A percentile compares a stretch with the other conserved stretches of the same genome.
Conservation (phyloP, 164 flowering plant genomes). For the Tetrastigma voinierianum region DNA sequence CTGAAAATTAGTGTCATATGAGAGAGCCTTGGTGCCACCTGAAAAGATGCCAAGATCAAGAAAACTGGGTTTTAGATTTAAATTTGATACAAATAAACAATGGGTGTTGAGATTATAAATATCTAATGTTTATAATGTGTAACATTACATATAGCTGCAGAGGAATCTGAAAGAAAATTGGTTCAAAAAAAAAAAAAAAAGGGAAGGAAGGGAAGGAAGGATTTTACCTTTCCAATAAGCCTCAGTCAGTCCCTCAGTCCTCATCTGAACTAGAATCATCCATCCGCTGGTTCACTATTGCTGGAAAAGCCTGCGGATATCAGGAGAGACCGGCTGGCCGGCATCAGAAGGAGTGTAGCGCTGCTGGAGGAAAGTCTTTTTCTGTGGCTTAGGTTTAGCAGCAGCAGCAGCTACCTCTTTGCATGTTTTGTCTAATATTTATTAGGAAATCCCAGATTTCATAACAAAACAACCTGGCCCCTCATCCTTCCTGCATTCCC, state of each 20-base stretch:
- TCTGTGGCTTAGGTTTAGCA: constrained; percentile 26
- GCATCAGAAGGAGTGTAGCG: constrained; percentile 31
- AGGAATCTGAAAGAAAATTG: background rate
- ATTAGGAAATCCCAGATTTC: constrained; percentile 78
- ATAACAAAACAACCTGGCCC: constrained; percentile 72
- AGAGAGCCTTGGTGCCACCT: constrained; percentile 3
- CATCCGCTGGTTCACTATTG: constrained; percentile 41
- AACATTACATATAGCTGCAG: background rate
- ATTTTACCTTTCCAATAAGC: constrained; percentile 18
- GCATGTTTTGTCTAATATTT: constrained; percentile 74
- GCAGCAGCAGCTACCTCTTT: constrained; percentile 52
- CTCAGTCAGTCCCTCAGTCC: too few relatives aligned
- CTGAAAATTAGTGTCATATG: background rate
- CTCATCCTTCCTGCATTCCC: constrained; percentile 81
- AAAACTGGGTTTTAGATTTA: background rate
- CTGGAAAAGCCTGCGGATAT: constrained; percentile 46
- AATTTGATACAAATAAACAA: background rate
- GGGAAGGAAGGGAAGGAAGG: too few relatives aligned
- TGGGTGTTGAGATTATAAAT: too few relatives aligned
- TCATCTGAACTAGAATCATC: constrained; percentile 52
- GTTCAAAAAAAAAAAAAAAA: background rate
- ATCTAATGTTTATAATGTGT: background rate
- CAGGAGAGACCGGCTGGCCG: constrained; percentile 19
- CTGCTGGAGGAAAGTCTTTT: constrained; percentile 31
- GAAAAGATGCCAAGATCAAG: background rate